Evolutionary conservation across 306 rosid genomes (phyloP).

Genomic region (Dalbergia cultrata): DNA sequence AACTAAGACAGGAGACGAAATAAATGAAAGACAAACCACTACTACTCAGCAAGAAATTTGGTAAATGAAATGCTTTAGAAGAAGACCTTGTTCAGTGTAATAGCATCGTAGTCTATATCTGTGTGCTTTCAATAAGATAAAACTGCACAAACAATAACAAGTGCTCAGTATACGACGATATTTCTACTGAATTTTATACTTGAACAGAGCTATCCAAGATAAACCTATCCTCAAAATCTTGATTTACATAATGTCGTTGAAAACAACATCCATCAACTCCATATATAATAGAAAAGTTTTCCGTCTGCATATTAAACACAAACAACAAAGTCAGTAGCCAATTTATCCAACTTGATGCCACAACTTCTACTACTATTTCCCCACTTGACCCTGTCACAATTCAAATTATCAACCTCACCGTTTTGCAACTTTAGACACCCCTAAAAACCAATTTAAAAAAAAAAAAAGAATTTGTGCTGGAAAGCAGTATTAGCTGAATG

Average conservation of each 20-base stretch:
- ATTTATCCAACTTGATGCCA: conserved; percentile 2
- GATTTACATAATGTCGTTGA: conserved; percentile 67
- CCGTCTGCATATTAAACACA: conserved; percentile 59
- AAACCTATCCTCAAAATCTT: conserved; percentile 62
- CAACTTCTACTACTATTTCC: conserved; percentile 1
- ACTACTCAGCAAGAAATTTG: conserved; percentile 34
- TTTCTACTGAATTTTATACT: neutral
- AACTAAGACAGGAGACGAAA: conserved; percentile 19
- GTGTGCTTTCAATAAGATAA: conserved; percentile 73
- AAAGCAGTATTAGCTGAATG: conserved; percentile 34
- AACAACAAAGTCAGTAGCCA: conserved; percentile 35
- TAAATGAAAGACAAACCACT: conserved; percentile 5
- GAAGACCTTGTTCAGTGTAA: conserved; percentile 84
- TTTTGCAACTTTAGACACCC: no score
- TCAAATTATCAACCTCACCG: neutral
- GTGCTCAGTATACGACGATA: conserved; percentile 36
- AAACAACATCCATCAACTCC: conserved; percentile 73
- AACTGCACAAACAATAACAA: conserved; percentile 59
- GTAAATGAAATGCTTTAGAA: conserved; percentile 28
- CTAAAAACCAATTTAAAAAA: neutral
- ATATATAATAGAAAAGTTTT: conserved; percentile 66
- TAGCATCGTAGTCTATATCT: conserved; percentile 88
- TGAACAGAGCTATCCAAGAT: conserved; percentile 33
- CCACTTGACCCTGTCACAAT: conserved; percentile 22
- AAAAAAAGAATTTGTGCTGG: neutral